Evolutionary conservation across 768 basidiomycete genomes (phyloP).

Genomic region (Lactifluus volemus): DNA sequence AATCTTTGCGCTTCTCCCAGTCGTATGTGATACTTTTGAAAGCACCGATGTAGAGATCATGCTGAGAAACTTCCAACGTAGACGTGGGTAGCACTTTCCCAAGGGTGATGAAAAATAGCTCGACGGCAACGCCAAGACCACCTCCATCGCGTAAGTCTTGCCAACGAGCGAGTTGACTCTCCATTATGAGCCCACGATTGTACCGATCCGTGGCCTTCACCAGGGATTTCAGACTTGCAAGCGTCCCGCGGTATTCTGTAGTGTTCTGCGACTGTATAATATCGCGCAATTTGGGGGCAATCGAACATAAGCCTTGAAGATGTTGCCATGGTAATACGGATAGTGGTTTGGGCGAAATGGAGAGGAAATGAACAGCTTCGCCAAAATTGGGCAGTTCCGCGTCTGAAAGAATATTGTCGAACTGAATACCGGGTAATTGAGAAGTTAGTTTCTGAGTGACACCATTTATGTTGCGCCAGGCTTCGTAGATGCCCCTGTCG

Average conservation of each 20-base stretch:
- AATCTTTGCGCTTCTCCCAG: neutral
- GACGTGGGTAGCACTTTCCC: neutral
- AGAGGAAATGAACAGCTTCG: neutral
- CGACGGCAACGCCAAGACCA: neutral
- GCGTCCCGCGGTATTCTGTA: neutral
- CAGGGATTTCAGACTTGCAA: neutral
- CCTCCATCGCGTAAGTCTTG: neutral
- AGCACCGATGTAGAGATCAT: too few relatives aligned
- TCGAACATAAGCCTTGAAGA: neutral
- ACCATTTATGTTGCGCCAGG: too few relatives aligned
- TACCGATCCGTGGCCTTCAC: neutral
- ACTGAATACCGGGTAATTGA: neutral
- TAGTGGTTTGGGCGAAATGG: neutral
- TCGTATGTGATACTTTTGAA: neutral
- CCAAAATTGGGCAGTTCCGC: neutral
- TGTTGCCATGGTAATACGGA: neutral
- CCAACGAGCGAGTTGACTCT: neutral
- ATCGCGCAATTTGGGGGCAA: neutral
- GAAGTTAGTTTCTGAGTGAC: neutral
- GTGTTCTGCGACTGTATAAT: neutral
- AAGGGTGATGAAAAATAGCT: neutral
- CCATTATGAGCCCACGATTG: neutral
- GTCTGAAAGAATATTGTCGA: neutral
- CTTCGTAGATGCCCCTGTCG: too few relatives aligned
- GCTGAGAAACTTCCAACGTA: neutral